Evolutionary conservation across 208 protist genomes (phyloP), one percentile per base, ranked within the genome.

Genomic region (Crithidia bombi): DNA sequence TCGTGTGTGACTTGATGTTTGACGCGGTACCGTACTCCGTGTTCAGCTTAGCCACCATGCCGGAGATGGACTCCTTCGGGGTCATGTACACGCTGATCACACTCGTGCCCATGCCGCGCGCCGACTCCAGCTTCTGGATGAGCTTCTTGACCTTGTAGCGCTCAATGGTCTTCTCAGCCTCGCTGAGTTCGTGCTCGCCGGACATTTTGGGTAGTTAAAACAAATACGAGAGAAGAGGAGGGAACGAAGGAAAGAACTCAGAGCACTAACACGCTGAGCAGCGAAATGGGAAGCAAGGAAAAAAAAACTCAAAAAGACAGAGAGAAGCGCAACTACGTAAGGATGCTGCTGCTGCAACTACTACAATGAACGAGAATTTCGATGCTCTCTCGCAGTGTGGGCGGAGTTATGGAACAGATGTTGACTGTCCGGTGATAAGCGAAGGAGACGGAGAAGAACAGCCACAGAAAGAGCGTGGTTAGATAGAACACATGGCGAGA

Each of bases 1-100:
- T 99, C 3, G 99, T 99, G 69, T 99, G 92, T 17, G 93, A 99
- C 89, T 99, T 99, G 78, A 99, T 99, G 85, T 99, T 99, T 0
- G 98, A 98, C 2, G 99, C 99, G 28, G 98, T 99, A 72, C 98
- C 99, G 87, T 98, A 98, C 86, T 99, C 99, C 57, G 99, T 99
- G 75, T 95, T 97, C n/a, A 99, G 91, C 92, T 99, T 99, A 64
- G 98, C 98, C n/a, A 92, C 84, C 67, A 99, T 94, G 15, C 92
- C 88, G 21, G 98, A 86, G 44, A 99, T 96, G 78, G 99, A 98
- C 82, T 99, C 98, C 75, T 98, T 98, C 32, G 98, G 98, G 41
- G 98, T 98, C 71, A 99, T 96, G 86, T 99, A 99, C 14, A 99
- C 90, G 61, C 98, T 99, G 83, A 99, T 99, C 86, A 99, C 99